Evolutionary conservation across 371 early-diverging fungal species (phyloP).

Genomic region (Mucor racemosus): DNA sequence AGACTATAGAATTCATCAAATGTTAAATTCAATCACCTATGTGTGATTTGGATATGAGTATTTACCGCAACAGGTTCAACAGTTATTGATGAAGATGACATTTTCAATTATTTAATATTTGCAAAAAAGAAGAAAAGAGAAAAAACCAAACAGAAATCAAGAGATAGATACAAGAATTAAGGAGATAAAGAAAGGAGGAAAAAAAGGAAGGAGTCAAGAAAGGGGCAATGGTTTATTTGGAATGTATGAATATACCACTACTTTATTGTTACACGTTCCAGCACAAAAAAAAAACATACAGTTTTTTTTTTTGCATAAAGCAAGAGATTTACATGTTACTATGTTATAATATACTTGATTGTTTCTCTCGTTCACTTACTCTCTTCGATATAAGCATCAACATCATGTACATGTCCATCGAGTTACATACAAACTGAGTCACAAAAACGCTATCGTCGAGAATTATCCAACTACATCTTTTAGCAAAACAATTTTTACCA

Average conservation of each 20-base stretch:
- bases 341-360: too few relatives aligned
- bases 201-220: neutral
- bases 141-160: too few relatives aligned
- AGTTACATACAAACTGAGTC: neutral
- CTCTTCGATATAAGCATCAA: too few relatives aligned
- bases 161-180: neutral
- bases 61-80: conserved; percentile 21
- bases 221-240: conserved; percentile 1
- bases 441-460: neutral
- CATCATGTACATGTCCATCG: too few relatives aligned
- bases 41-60: neutral
- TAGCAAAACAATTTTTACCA: neutral
- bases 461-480: too few relatives aligned
- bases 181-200: neutral
- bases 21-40: neutral
- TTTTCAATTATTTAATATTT: neutral
- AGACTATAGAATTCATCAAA: conserved; percentile 37
- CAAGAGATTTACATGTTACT: neutral
- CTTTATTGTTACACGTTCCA: neutral
- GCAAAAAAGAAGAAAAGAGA: neutral
- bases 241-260: neutral
- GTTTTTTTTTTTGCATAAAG: neutral
- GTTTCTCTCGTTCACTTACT: too few relatives aligned
- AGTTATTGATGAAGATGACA: conserved; percentile 20
- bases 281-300: neutral